A percentile compares a stretch with the other conserved stretches of the same genome.
Evolutionary conservation across 257 asterid species (phyloP).

Genomic region (Primulina eburnea): DNA sequence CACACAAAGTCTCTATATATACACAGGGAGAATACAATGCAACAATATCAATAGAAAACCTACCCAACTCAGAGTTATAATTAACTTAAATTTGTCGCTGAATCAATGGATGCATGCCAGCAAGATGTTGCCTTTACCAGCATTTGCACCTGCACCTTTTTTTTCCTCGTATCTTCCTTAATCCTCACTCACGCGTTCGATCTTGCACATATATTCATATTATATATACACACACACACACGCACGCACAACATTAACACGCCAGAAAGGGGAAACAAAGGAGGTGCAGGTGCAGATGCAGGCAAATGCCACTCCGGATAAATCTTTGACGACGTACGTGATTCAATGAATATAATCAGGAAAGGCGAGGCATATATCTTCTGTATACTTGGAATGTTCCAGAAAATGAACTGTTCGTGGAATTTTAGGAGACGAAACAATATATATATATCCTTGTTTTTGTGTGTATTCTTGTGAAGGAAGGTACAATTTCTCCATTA

Average conservation of each 20-base stretch:
- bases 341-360: no score
- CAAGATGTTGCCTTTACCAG: constrained; percentile 33
- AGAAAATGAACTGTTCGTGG: no score
- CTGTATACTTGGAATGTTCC: no score
- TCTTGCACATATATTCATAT: neutral
- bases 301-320: constrained; percentile 27
- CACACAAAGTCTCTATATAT: neutral
- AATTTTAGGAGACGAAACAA: no score
- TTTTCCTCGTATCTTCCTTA: neutral
- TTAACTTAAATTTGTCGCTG: neutral
- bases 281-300: constrained; percentile 36
- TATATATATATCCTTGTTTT: no score
- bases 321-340: neutral
- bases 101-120: neutral
- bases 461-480: no score
- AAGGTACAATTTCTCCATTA: no score
- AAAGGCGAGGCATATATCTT: no score
- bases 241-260: neutral
- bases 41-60: no score
- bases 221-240: neutral
- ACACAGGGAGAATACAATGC: neutral
- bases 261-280: neutral
- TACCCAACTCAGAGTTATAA: neutral
- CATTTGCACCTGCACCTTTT: constrained; percentile 42
- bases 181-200: no score